Evolutionary conservation across 202 grass and related monocot genomes (phyloP).

Genomic region (Schoenoplectus tabernaemontani): DNA sequence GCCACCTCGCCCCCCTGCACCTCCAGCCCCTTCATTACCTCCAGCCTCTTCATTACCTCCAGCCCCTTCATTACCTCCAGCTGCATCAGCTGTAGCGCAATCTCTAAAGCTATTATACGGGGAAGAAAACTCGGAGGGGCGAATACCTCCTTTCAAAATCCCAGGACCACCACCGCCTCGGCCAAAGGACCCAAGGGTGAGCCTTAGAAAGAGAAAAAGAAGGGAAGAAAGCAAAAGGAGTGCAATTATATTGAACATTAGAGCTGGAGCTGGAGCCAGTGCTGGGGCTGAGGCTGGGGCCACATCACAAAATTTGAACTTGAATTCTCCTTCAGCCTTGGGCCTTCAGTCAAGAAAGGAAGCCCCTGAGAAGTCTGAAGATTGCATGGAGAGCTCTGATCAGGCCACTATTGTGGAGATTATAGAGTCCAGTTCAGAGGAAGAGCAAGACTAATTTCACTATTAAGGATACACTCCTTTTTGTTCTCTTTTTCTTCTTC

Average conservation of each 20-base stretch:
- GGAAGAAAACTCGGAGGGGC: slow-evolving; percentile 43
- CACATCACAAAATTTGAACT: not conserved
- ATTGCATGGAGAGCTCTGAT: not conserved
- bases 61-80: slow-evolving; percentile 35
- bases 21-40: too few species aligned
- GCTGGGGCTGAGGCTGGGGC: not conserved
- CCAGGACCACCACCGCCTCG: slow-evolving; percentile 42
- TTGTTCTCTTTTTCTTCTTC: not conserved
- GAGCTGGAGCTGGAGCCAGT: not conserved
- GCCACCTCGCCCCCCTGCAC: slow-evolving; percentile 35
- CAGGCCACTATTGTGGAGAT: not conserved
- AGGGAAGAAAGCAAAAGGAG: slow-evolving; percentile 14
- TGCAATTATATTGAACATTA: not conserved
- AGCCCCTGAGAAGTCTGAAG: slow-evolving; percentile 1
- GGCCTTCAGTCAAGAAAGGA: not conserved
- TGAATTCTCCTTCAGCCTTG: slow-evolving; percentile 4
- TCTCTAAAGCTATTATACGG: slow-evolving; percentile 78
- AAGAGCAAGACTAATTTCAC: slow-evolving; percentile 7
- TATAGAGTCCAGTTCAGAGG: slow-evolving; percentile 15
- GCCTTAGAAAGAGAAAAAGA: slow-evolving; percentile 55
- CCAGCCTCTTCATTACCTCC: too few species aligned
- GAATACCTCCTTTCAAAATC: slow-evolving; percentile 67
- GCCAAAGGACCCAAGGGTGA: slow-evolving; percentile 74
- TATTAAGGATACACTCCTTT: not conserved
- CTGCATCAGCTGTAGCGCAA: slow-evolving; percentile 67